Evolutionary conservation across 164 flowering plant species (phyloP), one percentile per base, ranked within the genome.

Genomic region (Aristolochia fimbriata): DNA sequence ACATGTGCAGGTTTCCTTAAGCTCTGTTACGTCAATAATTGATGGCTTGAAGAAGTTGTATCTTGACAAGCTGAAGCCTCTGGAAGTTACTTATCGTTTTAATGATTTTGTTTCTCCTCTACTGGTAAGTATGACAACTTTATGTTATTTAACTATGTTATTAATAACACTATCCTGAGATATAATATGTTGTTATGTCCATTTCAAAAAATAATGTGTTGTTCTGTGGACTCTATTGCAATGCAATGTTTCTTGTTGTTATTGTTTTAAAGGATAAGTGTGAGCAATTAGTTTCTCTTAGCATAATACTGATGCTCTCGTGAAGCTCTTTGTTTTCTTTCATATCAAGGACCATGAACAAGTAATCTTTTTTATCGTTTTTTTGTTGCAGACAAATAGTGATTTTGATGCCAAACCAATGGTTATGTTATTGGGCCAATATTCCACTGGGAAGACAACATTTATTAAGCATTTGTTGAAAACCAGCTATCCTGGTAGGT

Each of bases 391-490:
- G 99, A 80, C 96, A 54, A 82, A 76, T 63, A 94, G 97, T 74
- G 99, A 94, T 66, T 94, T 94, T 78, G 99, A 94, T 74, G 92
- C 97, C 54, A 88, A 76, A 71, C 99, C 99, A 6, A 94, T 94
- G 99, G 97, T 94, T 59, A 94, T 94, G 99, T 91, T 94, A 51
- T 72, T 94, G 84, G 99, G 99, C 47, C 99, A 94, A 64, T 94
- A 94, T 62, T 94, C 99, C 22, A 94, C 99, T 21, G 99, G 99
- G 46, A 94, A 94, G 76, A 94, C 99, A n/a, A 94, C 99, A 54
- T 94, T 94, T 64, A 91, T 94, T 33, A 94, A 88, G 50, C 97
- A 94, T 76, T 56, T 94, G 70, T 87, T 94, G 10, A 73, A 68
- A 74, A 59, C 76, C 66, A 71, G 76, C 67, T 94, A 94, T 73